Evolutionary conservation across 2,329 filamentous ascomycete species (phyloP), one percentile per base, ranked within the genome.

Genomic region (Lasiodiplodia hormozganensis): DNA sequence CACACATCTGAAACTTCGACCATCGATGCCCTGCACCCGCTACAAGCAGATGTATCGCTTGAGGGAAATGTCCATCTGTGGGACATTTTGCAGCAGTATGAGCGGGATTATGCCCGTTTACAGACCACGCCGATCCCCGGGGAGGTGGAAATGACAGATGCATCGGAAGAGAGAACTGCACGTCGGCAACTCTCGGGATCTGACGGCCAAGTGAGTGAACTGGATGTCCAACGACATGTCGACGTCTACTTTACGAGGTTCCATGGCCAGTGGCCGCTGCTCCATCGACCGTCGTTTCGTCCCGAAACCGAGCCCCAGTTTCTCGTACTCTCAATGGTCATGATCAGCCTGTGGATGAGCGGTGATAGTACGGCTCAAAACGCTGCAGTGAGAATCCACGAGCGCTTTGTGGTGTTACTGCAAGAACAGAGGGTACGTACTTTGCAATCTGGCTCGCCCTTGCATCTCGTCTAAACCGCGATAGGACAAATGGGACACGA

Each of bases 271-370:
- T 62, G 58, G 58, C 58, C 58, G 38, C 16, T 62, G 18, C 58
- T 62, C 21, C 58, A 62, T 28, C 47, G 31, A 4, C 25, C 60
- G 25, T 23, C 60, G 1, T 64, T 64, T 18, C 23, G 11, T 7
- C 40, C 43, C 2, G 38, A 38, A n/a, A 16, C 16, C 16, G 60
- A 64, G 47, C 18, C 43, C 23, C 60, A 21, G 40, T 31, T 64
- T n/a, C 60, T 64, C n/a, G 43, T 64, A 4, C 60, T 49, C 8
- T 64, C 60, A 12, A 47, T 64, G n/a, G 38, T 52, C 14, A 64
- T 64, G 40, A 49, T 64, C 16, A 40, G 60, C 3, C 21, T 64
- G 14, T 64, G 43, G 60, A 49, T 21, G 25, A 64, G 60, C 40
- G 60, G 40, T 3, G 28, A 51, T 12, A 11, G n/a, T 4, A 25